Conservation (phyloP, 805 yeast species). For the Maudiozyma serrabonitensis region DNA sequence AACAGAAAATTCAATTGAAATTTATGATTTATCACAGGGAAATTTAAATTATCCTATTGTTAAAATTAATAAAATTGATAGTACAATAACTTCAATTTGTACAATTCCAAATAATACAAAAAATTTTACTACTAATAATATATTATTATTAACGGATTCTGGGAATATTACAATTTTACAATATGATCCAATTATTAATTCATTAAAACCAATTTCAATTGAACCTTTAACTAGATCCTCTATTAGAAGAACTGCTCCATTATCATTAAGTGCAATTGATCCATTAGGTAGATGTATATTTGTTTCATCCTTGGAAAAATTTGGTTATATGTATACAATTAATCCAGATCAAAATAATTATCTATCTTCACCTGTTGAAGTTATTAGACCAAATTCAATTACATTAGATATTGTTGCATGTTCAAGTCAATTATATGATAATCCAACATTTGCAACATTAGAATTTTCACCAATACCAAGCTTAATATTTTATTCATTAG, state of each 20-base stretch:
- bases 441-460: conserved; percentile 75
- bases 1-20: neutral
- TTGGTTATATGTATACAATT: conserved; percentile 60
- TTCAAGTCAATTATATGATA: conserved; percentile 63
- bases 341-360: conserved; percentile 22
- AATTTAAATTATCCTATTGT: neutral
- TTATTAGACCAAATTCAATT: conserved; percentile 39
- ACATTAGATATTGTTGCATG: conserved; percentile 49
- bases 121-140: neutral
- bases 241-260: conserved; percentile 65
- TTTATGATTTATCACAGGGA: neutral
- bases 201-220: conserved; percentile 37
- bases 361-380: conserved; percentile 68
- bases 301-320: conserved; percentile 63
- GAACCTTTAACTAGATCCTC: conserved; percentile 72
- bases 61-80: conserved; percentile 1
- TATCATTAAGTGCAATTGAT: conserved; percentile 60
- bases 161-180: conserved; percentile 48
- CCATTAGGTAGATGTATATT: conserved; percentile 61
- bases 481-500: conserved; percentile 69
- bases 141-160: conserved; percentile 57
- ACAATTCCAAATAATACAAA: neutral
- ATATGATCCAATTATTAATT: conserved; percentile 15
- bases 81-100: conserved; percentile 9
- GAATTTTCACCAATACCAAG: conserved; percentile 37